phyloP scores from a whole-genome alignment of 176 grass and related monocot genomes.

The Triticum monococcum region DNA sequence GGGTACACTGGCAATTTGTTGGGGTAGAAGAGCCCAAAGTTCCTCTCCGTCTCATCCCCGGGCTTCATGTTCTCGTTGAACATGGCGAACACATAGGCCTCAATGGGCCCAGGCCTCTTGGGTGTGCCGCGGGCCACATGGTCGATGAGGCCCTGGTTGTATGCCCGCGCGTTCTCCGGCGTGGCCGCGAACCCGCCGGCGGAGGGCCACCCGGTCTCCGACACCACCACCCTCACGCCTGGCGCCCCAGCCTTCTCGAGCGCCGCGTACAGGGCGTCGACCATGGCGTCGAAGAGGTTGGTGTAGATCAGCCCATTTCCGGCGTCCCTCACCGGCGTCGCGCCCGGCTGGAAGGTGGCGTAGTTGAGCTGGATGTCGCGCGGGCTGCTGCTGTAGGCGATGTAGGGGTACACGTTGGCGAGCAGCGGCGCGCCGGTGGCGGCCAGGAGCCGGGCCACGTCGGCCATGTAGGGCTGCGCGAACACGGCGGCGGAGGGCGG shows the following conservation, averaged over 20 bases:
- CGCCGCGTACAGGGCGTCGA: constrained; percentile 29
- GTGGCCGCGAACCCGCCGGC: constrained; percentile 20
- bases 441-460: background rate
- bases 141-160: constrained; percentile 68
- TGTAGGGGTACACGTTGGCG: background rate
- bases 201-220: constrained; percentile 70
- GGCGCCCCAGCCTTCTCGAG: constrained; percentile 34
- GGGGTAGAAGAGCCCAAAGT: constrained; percentile 81
- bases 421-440: background rate
- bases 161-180: constrained; percentile 37
- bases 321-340: background rate
- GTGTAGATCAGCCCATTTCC: background rate
- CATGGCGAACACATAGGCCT: constrained; percentile 65
- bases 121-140: constrained; percentile 57
- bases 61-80: constrained; percentile 79
- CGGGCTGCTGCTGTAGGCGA: background rate
- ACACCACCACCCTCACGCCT: constrained; percentile 50
- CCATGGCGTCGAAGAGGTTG: background rate
- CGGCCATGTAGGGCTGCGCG: background rate
- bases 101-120: constrained; percentile 38
- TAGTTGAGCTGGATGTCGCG: background rate
- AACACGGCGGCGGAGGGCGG: background rate
- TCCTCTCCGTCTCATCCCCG: constrained; percentile 32
- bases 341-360: background rate
- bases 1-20: constrained; percentile 58